Base-by-base conservation (phyloP, 2,329 filamentous ascomycete species). In the Aspergillus alliaceus region DNA sequence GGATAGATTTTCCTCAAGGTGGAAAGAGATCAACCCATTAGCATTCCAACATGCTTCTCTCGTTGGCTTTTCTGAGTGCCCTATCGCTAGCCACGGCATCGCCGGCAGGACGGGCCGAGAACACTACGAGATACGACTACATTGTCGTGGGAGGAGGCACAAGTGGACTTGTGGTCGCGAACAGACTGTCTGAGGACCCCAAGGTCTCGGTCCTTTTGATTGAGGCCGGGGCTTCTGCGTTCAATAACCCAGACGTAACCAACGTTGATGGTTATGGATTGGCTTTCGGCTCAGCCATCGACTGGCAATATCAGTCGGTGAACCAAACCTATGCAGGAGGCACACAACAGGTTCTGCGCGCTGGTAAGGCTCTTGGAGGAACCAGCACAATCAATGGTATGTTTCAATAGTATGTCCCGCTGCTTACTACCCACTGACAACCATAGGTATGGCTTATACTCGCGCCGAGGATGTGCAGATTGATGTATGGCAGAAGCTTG, bases 301-400 rank as follows among this genome's bases (percentile, higher is more conserved):
- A 80, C 62, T 80, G 76, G 76, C 64, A 67, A 1, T 80, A 78
- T 47, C 60, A 66, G 47, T 77, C 72, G 7, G 72, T 69, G 15
- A 68, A 74, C 7, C 78, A 80, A 53, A 73, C 64, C n/a, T 77
- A 78, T 61, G 73, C 68, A 1, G 70, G 65, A 7, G 69, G 70
- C n/a, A 53, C 37, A 3, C 66, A 58, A 4, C 64, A 77, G 44
- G 66, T 63, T 4, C 71, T 78, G 55, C 69, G 69, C 27, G 76
- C 75, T 29, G 78, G 77, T 2, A 80, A 77, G 56, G 77, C 75
- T 1, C 61, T 80, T 4, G 77, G 75, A 27, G 79, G 77, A 1
- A 76, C 75, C 0, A 79, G 74, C 42, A 68, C 73, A 4, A 79
- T 80, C 52, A 80, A 80, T 59, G 77, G 72, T 70, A 59, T 39